Conservation (phyloP, 805 yeast genomes). For the Pichia nanzhaoensis region DNA sequence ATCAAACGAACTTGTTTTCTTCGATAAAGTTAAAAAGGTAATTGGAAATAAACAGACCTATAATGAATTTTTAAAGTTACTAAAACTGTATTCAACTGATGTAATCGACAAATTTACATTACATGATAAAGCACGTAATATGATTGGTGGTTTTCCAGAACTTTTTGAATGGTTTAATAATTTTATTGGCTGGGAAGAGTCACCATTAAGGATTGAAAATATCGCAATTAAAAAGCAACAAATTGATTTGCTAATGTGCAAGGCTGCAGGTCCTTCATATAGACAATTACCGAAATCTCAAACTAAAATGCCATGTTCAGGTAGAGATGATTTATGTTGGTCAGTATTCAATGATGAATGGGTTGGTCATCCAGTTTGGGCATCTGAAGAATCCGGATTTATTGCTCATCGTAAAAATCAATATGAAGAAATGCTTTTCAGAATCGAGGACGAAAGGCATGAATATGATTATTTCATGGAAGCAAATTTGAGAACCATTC, state of each 20-base stretch:
- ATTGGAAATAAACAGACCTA: constrained; percentile 86
- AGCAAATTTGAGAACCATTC: constrained; percentile 89
- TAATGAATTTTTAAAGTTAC: constrained; percentile 83
- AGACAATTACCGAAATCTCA: constrained; percentile 89
- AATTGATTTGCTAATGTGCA: constrained; percentile 81
- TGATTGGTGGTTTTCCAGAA: constrained; percentile 75
- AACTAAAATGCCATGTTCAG: constrained; percentile 95
- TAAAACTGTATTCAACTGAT: constrained; percentile 85
- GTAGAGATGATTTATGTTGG: constrained; percentile 99
- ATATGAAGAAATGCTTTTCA: constrained; percentile 90
- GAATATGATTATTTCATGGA: constrained; percentile 97
- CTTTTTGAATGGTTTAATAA: constrained; percentile 85
- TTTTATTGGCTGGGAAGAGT: constrained; percentile 84
- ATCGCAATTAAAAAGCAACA: constrained; percentile 85
- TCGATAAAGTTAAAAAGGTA: constrained; percentile 84
- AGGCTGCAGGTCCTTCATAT: constrained; percentile 93
- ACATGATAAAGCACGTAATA: constrained; percentile 78
- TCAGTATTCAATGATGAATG: constrained; percentile 97
- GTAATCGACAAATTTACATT: constrained; percentile 77
- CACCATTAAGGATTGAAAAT: constrained; percentile 82
- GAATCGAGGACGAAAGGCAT: constrained; percentile 95
- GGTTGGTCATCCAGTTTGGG: constrained; percentile 99
- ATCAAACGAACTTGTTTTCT: constrained; percentile 81
- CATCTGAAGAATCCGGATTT: constrained; percentile 97
- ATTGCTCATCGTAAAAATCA: constrained; percentile 98